Base-by-base conservation (phyloP, 164 flowering plant genomes). In the Paratinospora sagittata region DNA sequence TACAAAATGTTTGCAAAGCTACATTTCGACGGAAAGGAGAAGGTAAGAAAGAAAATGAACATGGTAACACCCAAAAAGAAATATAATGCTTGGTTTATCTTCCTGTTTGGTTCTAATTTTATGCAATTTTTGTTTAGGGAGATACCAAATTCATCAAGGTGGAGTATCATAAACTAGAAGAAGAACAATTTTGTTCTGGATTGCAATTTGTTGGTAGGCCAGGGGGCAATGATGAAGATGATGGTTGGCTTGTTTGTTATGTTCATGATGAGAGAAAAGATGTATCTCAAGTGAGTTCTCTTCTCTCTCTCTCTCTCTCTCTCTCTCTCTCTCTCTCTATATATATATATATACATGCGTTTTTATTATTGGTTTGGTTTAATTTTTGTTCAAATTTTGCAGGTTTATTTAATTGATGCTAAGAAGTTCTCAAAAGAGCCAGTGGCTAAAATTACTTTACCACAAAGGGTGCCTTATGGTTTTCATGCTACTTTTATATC, bases 401-500 rank as follows among this genome's bases (percentile, higher is more conserved):
- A 79, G 77, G 77, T 67, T 71, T 55, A 73, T 30, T 64, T 79
- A 21, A 62, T 79, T 24, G 82, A 76, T 58, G 70, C 79, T 0
- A 76, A 71, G 70, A 76, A 65, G 9, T 76, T 79, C 66, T 24
- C 57, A 6, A 34, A 63, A 14, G 65, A 52, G 34, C 70, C 79
- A 14, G 33, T 63, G 26, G 72, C 74, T 12, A 79, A 70, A 76
- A 76, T 76, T 27, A 71, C 36, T 43, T 52, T 73, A 37, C 77
- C 82, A 8, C 37, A 30, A 23, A 70, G 79, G 33, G 79, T 79
- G 64, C 75, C 82, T 16, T 76, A 74, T 63, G 81, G 81, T 30
- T 74, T 73, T 47, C 79, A 79, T 71, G 71, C 64, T 21, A 33
- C 65, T 37, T 74, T 49, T 57, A 8, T 69, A 27, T 16, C 26